Evolutionary conservation across 2,329 filamentous ascomycete species (phyloP), one percentile per base, ranked within the genome.

Genomic region (Fusarium sp.): DNA sequence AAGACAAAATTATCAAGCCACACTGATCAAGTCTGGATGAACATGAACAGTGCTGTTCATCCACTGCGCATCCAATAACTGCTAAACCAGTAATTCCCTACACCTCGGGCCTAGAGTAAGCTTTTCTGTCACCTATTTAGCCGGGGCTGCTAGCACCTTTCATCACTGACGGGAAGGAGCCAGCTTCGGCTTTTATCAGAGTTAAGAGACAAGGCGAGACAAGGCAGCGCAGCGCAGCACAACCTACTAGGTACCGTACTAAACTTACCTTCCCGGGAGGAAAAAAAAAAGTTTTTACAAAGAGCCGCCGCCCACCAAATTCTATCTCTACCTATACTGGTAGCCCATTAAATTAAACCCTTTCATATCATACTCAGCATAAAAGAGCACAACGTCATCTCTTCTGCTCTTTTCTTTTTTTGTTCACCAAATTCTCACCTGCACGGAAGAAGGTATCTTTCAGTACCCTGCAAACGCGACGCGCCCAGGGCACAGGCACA

Each of bases 151-250:
- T 51, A 58, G 65, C 62, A 66, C 48, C 23, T 67, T 41, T 64
- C 46, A 70, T 68, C 67, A 67, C 54, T 68, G 58, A 58, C 48
- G 46, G 67, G 63, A 51, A 68, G 58, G 57, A 52, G 45, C 60
- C 19, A 66, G 23, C 61, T 68, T 67, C 63, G 59, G 63, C 50
- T 64, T 65, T 65, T 60, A 34, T 51, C 16, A 42, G 21, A 50
- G 49, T 52, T 52, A 28, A 56, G 48, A 50, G 42, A 23, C 43
- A 51, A 53, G 34, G 31, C 34, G 34, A 30, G 25, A 18, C 28
- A 37, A 65, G 50, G 46, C 42, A 55, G 54, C 39, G 45, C 43
- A 65, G 13, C 21, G 45, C 43, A 65, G 13, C 31, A 39, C 19
- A 34, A 37, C 48, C 34, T 37, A 37, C 34, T 37, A 23, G 21